Base-by-base conservation (phyloP, 108 stramenopile species). In the Seminavis robusta region DNA sequence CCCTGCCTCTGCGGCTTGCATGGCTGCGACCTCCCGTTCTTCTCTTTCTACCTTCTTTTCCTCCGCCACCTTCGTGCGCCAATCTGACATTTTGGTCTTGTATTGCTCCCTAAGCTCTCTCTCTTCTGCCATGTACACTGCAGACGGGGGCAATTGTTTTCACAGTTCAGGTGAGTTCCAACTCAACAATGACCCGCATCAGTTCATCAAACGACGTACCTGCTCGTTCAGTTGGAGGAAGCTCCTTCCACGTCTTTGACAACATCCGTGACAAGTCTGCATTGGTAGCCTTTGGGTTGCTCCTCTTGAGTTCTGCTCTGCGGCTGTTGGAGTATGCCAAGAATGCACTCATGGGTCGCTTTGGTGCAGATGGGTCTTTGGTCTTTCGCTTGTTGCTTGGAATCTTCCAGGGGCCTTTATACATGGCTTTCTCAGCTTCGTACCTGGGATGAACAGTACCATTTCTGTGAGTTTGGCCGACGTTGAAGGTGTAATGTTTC, bases 311-410 rank as follows among this genome's bases (percentile, higher is more conserved):
- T 9, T 54, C 17, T n/a, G 49, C 26, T 13, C 78, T 59, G 16
- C 61, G 65, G 24, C 46, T 51, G 32, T 71, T 74, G 21, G 73
- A 79, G 31, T 66, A 79, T 0, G 73, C 67, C 26, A 76, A 32
- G 55, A 73, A 81, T 20, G 80, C 71, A 16, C 66, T 64, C 80
- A 81, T 76, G 5, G 75, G 71, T 10, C 80, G 74, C 23, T 76
- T 76, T 1, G 80, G 80, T 30, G 71, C 72, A 38, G 49, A 69
- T 28, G 80, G 80, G 39, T 81, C 75, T 42, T 81, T 81, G 13
- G 44, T 24, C 29, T 23, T 39, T 33, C 44, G 31, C 17, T 48
- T 56, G 16, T 48, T 64, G 20, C 25, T 51, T 2, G 59, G 65
- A 10, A 73, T 54, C 45, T 67, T 56, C 72, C 72, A 73, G 2